Evolutionary conservation across 305 asterid genomes (phyloP).

Genomic region (Plantago lanceolata): DNA sequence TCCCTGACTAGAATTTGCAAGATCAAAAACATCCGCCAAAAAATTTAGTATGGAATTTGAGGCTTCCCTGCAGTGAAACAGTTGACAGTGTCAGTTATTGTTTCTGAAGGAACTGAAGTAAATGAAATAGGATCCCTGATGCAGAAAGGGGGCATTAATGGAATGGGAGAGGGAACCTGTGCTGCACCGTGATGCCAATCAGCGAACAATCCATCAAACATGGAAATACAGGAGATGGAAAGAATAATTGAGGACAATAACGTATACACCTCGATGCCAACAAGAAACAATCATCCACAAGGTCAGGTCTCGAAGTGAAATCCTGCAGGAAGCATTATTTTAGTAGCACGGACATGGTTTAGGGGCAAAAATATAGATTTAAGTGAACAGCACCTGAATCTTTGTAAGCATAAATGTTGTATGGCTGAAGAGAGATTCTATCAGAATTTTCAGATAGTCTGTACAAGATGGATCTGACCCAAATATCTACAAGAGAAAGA

Average conservation of each 20-base stretch:
- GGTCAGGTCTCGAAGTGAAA: slow-evolving; percentile 84
- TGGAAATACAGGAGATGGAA: slow-evolving; percentile 74
- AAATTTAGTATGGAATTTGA: slow-evolving; percentile 84
- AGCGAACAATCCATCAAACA: slow-evolving; percentile 82
- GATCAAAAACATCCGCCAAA: slow-evolving; percentile 77
- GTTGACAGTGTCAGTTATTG: slow-evolving; percentile 12
- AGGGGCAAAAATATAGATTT: slow-evolving; percentile 14
- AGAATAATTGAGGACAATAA: slow-evolving; percentile 89
- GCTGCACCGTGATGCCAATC: slow-evolving; percentile 93
- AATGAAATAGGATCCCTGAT: neutral
- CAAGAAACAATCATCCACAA: slow-evolving; percentile 95
- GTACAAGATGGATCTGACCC: slow-evolving; percentile 97
- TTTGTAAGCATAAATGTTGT: slow-evolving; percentile 72
- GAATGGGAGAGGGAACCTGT: slow-evolving; percentile 46
- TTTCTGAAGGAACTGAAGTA: neutral
- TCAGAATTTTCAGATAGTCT: slow-evolving; percentile 67
- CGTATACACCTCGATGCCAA: slow-evolving; percentile 97
- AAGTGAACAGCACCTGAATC: slow-evolving; percentile 49
- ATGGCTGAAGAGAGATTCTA: slow-evolving; percentile 89
- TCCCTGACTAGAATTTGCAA: slow-evolving; percentile 65
- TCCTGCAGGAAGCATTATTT: slow-evolving; percentile 45
- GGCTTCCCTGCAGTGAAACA: slow-evolving; percentile 79
- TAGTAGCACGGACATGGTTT: slow-evolving; percentile 10
- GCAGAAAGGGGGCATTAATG: neutral
- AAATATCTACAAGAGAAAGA: slow-evolving; percentile 58